phyloP scores from a whole-genome alignment of 2,329 filamentous ascomycete genomes.

The Fusarium miscanthi region DNA sequence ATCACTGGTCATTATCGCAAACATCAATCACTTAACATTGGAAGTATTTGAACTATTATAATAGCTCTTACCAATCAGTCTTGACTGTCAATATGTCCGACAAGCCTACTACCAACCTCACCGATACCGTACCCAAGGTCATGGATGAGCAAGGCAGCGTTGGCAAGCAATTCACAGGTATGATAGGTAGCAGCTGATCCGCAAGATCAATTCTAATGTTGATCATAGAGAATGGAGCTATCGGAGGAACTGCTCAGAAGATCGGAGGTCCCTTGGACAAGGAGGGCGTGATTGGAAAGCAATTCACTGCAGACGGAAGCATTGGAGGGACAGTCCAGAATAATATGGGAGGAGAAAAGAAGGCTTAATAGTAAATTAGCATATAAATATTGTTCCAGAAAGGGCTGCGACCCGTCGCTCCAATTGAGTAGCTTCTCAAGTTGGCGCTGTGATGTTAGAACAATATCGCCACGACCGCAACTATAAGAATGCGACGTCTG shows the following conservation, averaged over 20 bases:
- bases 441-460: not conserved
- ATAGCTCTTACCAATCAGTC: no score
- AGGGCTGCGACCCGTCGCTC: no score
- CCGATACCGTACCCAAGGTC: slow-evolving; percentile 48
- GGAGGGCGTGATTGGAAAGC: slow-evolving; percentile 64
- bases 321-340: slow-evolving; percentile 66
- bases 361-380: slow-evolving; percentile 6
- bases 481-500: not conserved
- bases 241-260: slow-evolving; percentile 62
- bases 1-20: not conserved
- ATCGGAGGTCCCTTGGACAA: slow-evolving; percentile 63
- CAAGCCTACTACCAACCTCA: slow-evolving; percentile 11
- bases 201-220: accelerated
- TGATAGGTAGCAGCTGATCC: accelerated
- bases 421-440: not conserved
- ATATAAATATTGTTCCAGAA: not conserved
- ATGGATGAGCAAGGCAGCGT: slow-evolving; percentile 63
- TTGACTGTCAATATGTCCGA: slow-evolving; percentile 14
- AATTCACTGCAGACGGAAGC: slow-evolving; percentile 64
- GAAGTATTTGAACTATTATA: no score
- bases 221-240: slow-evolving; percentile 54
- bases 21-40: accelerated
- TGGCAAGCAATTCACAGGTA: slow-evolving; percentile 67
- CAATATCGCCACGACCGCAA: not conserved
- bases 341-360: slow-evolving; percentile 54